Evolutionary conservation across 2,329 filamentous ascomycete genomes (phyloP), one percentile per base, ranked within the genome.

Genomic region (Xylaria hypoxylon): DNA sequence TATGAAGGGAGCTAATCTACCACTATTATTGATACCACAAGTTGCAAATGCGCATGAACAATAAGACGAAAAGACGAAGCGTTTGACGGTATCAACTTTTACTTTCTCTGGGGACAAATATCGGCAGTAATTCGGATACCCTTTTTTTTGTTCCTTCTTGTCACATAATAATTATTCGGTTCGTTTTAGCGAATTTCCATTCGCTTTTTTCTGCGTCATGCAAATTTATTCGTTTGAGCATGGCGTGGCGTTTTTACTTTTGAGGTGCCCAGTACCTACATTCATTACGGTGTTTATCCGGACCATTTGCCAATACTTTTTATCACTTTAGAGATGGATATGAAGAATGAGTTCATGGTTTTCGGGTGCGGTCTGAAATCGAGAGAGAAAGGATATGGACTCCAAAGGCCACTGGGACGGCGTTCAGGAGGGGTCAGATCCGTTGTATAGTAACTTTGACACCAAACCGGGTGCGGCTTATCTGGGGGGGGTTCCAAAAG

Each of bases 331-430:
- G 69, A 73, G 69, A 72, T 64, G 73, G 72, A 70, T 59, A 76
- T 68, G 74, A 76, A 62, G 73, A 72, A 76, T 71, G 75, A 76
- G 65, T 68, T 60, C 69, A 75, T 70, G 71, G 55, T 59, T 67
- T 47, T 52, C 53, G 53, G 58, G 31, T 35, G 59, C 33, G 45
- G 48, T 40, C 42, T 59, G 56, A 26, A 56, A 60, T 44, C 33
- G 48, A 67, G 40, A 51, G 50, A 59, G 55, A 57, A 63, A 55
- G 59, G 53, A 50, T 51, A 60, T 55, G 64, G 59, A 61, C 33
- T 62, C 33, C 44, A 50, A 26, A 31, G 52, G 61, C 28, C 60
- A 64, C 35, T 52, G 57, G 68, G 22, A 70, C 56, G 68, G 68
- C 68, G 68, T 70, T 68, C 33, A 58, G 48, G 45, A n/a, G 53